Base-by-base conservation (phyloP, 2,329 filamentous ascomycete genomes). In the Penicillium verrucosum region DNA sequence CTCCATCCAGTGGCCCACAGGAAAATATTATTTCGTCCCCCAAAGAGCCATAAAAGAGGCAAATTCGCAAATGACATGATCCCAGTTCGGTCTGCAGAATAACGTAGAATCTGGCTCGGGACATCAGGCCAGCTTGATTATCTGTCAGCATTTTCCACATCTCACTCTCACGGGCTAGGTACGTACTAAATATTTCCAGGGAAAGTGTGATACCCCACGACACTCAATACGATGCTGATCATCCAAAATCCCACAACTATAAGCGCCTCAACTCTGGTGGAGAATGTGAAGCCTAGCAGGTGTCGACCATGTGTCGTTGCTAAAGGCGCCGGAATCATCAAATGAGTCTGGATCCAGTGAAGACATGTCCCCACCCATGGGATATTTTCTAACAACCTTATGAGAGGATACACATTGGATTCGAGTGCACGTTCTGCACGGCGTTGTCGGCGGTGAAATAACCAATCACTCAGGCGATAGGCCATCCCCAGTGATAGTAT, bases 1-100 rank as follows among this genome's bases (percentile, higher is more conserved):
- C 83, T 84, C 86, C 87, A 89, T 0, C 86, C 86, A 0, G 87
- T 89, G 0, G 85, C 67, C 84, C 84, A 87, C 53, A 88, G 75
- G 16, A 89, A 77, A 0, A 85, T 65, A 50, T 89, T 88, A 59
- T 89, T 90, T 10, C 87, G 78, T 66, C 84, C 83, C 0, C 82
- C 83, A 61, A 89, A 89, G 0, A 89, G 70, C 85, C 85, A 89
- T 0, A 89, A 73, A 2, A 87, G 65, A 0, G 85, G 84, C 7
- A 89, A 78, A 60, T 87, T 87, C 4, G 82, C 83, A 61, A 86
- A 83, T 0, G 84, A 82, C 25, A 89, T 78, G 32, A 86, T 81
- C 0, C 86, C 86, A 0, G 85, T 86, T 10, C 87, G 80, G 58
- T 88, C 85, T 0, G 84, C 82, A 0, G 85, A 75, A 54, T 85